These are phyloP conservation scores for Leishmania major DNA, from an alignment of 208 protist genomes.

Conservation along the genomic window DNA sequence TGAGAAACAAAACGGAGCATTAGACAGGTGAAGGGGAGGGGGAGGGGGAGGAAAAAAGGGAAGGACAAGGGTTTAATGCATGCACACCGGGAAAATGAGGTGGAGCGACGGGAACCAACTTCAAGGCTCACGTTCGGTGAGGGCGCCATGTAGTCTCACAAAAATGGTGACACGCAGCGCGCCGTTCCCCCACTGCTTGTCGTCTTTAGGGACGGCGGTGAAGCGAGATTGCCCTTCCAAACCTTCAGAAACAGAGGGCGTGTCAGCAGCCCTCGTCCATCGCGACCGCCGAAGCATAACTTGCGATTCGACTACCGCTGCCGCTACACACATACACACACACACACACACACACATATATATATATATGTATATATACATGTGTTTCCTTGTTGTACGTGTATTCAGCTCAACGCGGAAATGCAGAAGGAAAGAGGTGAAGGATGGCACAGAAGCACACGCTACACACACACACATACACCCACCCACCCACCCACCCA, in stretches of 20 bases:
- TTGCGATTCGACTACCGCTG: background rate
- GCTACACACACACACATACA: no score
- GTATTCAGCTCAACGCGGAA: background rate
- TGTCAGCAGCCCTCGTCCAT: background rate
- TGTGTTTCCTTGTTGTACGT: background rate
- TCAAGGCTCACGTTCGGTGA: background rate
- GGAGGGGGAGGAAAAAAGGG: background rate
- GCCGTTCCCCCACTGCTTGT: background rate
- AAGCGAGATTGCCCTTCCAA: background rate
- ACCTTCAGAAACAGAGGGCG: background rate
- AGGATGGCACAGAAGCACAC: background rate
- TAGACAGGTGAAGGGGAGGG: background rate
- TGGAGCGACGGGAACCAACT: background rate
- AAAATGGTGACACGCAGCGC: background rate
- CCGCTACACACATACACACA: background rate
- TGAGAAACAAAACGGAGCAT: background rate
- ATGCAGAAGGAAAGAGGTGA: background rate
- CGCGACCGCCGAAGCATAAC: background rate
- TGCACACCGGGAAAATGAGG: background rate
- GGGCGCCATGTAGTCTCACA: background rate
- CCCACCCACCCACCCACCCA: no score
- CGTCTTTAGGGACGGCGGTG: background rate
- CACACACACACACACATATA: background rate
- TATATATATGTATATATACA: background rate
- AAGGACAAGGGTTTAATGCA: background rate